A percentile compares a stretch with the other conserved stretches of the same genome.
phyloP scores from a whole-genome alignment of 1,139 yeast genomes.

The Yamadazyma mexicana region DNA sequence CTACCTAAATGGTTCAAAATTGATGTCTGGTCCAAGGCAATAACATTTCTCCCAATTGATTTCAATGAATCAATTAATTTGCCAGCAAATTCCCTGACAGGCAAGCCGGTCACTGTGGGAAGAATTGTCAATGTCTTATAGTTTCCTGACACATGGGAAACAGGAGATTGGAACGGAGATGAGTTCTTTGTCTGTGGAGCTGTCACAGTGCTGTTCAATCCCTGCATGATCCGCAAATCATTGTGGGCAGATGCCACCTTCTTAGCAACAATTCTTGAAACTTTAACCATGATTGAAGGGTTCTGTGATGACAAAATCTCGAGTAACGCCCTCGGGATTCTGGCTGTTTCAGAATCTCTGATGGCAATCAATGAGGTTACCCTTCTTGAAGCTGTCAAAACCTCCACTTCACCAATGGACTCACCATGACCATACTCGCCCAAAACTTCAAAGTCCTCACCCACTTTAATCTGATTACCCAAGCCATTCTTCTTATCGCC shows the following conservation, averaged over 20 bases:
- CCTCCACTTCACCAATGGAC: conserved; percentile 93
- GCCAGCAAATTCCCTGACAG: conserved; percentile 82
- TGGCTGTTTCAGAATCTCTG: conserved; percentile 89
- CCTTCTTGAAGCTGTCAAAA: conserved; percentile 78
- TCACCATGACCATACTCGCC: conserved; percentile 94
- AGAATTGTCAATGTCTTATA: conserved; percentile 83
- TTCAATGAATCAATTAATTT: conserved; percentile 68
- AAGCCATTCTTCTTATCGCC: conserved; percentile 12
- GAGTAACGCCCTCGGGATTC: conserved; percentile 87
- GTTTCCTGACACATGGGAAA: conserved; percentile 37
- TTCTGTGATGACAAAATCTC: conserved; percentile 81
- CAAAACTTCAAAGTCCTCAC: conserved; percentile 40
- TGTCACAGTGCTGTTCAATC: conserved; percentile 18
- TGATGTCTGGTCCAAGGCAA: conserved; percentile 78
- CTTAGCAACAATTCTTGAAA: conserved; percentile 82
- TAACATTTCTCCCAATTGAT: conserved; percentile 70
- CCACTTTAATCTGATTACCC: conserved; percentile 23
- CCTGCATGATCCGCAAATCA: conserved; percentile 10
- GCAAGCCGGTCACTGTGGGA: conserved; percentile 78
- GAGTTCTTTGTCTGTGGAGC: conserved; percentile 14
- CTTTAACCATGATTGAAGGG: conserved; percentile 89
- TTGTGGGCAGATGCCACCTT: conserved; percentile 44
- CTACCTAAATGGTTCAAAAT: conserved; percentile 81
- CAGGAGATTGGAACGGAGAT: conserved; percentile 18
- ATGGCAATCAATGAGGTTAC: conserved; percentile 79